Conservation (phyloP, 1,284 basidiomycete genomes). For the Athelia sp. region DNA sequence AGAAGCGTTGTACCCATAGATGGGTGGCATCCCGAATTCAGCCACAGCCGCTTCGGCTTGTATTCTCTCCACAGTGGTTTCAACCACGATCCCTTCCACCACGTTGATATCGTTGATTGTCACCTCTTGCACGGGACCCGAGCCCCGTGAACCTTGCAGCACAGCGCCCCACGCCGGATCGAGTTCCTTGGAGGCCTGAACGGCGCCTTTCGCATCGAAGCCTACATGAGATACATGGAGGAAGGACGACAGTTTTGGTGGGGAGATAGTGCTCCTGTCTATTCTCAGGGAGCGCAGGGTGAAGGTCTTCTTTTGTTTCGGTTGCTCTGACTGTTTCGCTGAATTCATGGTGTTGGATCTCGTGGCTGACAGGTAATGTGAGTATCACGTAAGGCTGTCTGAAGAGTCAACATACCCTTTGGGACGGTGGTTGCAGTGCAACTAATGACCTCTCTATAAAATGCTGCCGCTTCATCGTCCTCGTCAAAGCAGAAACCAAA, state of each 20-base stretch:
- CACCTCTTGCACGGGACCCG: constrained; percentile 51
- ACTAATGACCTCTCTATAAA: constrained; percentile 46
- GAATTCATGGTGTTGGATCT: neutral
- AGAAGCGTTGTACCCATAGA: too few species aligned
- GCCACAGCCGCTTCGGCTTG: constrained; percentile 52
- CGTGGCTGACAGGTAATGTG: neutral
- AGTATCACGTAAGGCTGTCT: neutral
- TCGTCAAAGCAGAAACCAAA: constrained; percentile 75
- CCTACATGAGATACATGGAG: constrained; percentile 88
- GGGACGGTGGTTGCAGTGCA: constrained; percentile 42
- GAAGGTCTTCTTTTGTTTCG: constrained; percentile 14
- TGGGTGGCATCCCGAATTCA: constrained; percentile 20
- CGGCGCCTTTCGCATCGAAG: constrained; percentile 57
- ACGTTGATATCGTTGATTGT: constrained; percentile 33
- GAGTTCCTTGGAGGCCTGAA: constrained; percentile 72
- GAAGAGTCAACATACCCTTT: constrained; percentile 17
- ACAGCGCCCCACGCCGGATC: constrained; percentile 75
- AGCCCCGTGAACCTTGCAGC: constrained; percentile 56
- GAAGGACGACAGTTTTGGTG: constrained; percentile 73
- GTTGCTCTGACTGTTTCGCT: neutral
- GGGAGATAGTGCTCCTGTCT: constrained; percentile 62
- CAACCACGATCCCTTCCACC: neutral
- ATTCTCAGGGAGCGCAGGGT: constrained; percentile 19
- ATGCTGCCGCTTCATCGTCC: constrained; percentile 53
- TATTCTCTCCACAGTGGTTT: neutral